Evolutionary conservation across 208 protist genomes (phyloP), one percentile per base, ranked within the genome.

Genomic region (Trypanosomatidae sp.): DNA sequence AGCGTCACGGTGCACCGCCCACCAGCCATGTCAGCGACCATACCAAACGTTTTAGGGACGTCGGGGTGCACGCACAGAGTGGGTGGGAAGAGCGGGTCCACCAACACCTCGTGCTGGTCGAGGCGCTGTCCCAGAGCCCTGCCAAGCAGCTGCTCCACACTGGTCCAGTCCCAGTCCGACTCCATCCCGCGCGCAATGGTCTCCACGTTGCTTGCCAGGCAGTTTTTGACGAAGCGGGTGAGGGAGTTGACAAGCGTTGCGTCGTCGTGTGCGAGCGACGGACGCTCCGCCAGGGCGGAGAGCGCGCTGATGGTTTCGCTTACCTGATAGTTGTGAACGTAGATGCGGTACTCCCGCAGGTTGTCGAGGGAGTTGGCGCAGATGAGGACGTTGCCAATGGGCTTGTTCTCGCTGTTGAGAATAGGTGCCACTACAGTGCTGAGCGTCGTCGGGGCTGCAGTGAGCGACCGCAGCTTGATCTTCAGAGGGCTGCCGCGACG

Each of bases 131-230:
- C n/a, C n/a, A n/a, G n/a, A n/a, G n/a, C n/a, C n/a, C n/a, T n/a
- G n/a, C n/a, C n/a, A n/a, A n/a, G 76, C 52, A 97, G 76, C 62
- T 93, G 91, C 58, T 97, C 89, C 43, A 86, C 84, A 65, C 84
- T 95, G 0, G 92, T 95, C 91, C 92, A 97, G 78, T 97, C 92
- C 92, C 92, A 97, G 55, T 94, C 91, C 15, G 87, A 83, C 68
- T 87, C 70, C 92, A 97, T 94, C 64, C 83, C 91, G 22, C 88
- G 85, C 12, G 89, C 89, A 2, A 91, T 69, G 39, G 88, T 77
- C 44, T 93, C 86, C 22, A 95, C 76, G 25, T 87, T 78, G 72
- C 83, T 87, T 5, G 85, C 83, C 6, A 78, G 72, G 13, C 80
- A 74, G 68, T 80, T 91, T n/a, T 71, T 64, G 41, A 90, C 66